phyloP scores from a whole-genome alignment of 441 rosid genomes.

The Syzygium syzygioides region DNA sequence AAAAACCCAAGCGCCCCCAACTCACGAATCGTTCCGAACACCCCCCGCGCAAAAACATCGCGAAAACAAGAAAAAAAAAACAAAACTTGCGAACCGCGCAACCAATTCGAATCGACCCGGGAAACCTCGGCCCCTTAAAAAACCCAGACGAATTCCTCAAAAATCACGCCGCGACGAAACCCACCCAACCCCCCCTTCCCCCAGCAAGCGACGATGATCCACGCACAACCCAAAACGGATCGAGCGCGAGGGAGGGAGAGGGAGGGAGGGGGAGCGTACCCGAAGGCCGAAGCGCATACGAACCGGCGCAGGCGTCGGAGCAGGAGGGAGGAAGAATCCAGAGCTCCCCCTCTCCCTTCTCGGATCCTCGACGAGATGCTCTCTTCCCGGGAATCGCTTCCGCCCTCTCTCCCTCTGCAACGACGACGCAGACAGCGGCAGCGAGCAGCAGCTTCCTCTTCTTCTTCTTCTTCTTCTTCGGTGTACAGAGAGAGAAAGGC shows the following conservation, averaged over 20 bases:
- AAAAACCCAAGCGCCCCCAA: neutral
- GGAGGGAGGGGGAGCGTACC: slow-evolving; percentile 20
- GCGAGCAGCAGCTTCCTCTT: neutral
- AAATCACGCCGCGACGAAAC: neutral
- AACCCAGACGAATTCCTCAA: neutral
- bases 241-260: neutral
- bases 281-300: slow-evolving; percentile 66
- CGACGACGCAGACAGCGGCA: too few species aligned
- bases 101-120: neutral
- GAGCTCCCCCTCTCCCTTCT: neutral
- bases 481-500: neutral
- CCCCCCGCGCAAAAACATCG: neutral
- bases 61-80: too few species aligned
- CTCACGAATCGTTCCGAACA: neutral
- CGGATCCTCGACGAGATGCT: neutral
- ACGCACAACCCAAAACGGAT: neutral
- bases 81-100: neutral
- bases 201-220: neutral
- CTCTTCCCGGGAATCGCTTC: neutral
- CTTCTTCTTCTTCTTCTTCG: too few species aligned
- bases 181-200: too few species aligned
- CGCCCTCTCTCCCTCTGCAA: neutral
- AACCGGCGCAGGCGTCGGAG: slow-evolving; percentile 77
- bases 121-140: neutral
- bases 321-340: slow-evolving; percentile 37